Evolutionary conservation across 306 rosid species (phyloP).

Genomic region (Senna tora): DNA sequence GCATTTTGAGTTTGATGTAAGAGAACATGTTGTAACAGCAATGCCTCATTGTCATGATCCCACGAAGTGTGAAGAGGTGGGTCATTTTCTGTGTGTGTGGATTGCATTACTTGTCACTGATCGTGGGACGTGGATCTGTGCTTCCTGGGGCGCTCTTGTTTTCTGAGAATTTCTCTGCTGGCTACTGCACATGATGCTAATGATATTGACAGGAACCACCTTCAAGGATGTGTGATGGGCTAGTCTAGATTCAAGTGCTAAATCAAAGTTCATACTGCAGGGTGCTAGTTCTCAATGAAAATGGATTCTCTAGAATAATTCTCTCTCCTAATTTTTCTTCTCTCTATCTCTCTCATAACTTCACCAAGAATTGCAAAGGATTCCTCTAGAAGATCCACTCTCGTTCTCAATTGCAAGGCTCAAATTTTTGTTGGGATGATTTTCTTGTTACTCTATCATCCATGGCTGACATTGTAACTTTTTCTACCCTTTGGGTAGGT

Average conservation of each 20-base stretch:
- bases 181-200: constrained; percentile 18
- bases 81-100: constrained; percentile 25
- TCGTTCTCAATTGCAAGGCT: constrained; percentile 13
- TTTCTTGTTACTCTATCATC: constrained; percentile 22
- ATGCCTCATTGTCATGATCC: constrained; percentile 18
- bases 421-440: constrained; percentile 27
- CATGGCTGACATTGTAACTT: constrained; percentile 13
- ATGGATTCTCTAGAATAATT: too few species aligned
- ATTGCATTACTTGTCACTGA: constrained; percentile 21
- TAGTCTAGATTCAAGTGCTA: constrained; percentile 23
- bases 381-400: too few species aligned
- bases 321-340: too few species aligned
- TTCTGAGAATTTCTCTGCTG: constrained; percentile 26
- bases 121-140: constrained; percentile 1
- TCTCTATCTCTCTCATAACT: too few species aligned
- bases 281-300: constrained; percentile 2
- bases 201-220: constrained; percentile 14
- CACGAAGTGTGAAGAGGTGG: constrained; percentile 7
- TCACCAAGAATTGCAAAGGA: too few species aligned
- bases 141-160: neutral
- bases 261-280: constrained; percentile 24
- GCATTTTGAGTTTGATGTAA: neutral
- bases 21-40: constrained; percentile 18
- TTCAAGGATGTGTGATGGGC: constrained; percentile 13
- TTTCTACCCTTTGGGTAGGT: constrained; percentile 1